Percentiles rank a stretch among this genome's conserved stretches.
Evolutionary conservation across 495 filamentous ascomycete genomes (phyloP).

Genomic region (Talaromyces stipitatus): DNA sequence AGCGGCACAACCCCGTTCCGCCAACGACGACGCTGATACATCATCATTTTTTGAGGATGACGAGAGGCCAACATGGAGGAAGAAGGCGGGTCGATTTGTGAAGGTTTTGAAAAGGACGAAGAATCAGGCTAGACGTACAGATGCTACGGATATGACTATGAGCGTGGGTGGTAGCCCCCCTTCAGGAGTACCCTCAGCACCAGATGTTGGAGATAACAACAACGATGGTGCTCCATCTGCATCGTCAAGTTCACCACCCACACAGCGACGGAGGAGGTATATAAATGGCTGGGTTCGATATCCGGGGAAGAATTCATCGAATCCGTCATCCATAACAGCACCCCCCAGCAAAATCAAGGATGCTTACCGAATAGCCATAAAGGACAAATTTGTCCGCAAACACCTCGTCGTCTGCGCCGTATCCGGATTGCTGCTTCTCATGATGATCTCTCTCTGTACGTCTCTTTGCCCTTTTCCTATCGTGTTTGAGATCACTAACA

Average conservation of each 20-base stretch:
- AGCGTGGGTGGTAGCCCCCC: too few relatives aligned
- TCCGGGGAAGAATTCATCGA: conserved; percentile 5
- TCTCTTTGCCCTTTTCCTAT: background rate
- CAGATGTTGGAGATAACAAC: background rate
- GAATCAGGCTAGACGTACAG: background rate
- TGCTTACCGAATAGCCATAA: background rate
- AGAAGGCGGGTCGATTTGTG: background rate
- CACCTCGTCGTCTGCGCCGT: background rate
- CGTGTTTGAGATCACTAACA: conserved; percentile 1
- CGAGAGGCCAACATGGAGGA: background rate
- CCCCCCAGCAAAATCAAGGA: background rate
- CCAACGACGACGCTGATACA: background rate
- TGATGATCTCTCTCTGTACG: conserved; percentile 1
- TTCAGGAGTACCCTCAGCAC: background rate
- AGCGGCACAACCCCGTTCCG: background rate
- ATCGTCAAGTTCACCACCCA: background rate
- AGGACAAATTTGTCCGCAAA: conserved; percentile 3
- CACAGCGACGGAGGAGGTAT: background rate
- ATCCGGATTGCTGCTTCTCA: background rate
- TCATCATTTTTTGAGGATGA: background rate
- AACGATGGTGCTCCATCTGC: background rate
- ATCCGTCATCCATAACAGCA: conserved; percentile 7
- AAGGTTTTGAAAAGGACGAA: background rate
- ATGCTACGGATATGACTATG: background rate
- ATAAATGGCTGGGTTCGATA: background rate